Base-by-base conservation (phyloP, 176 grass and related monocot genomes). In the Eragrostis nindensis region DNA sequence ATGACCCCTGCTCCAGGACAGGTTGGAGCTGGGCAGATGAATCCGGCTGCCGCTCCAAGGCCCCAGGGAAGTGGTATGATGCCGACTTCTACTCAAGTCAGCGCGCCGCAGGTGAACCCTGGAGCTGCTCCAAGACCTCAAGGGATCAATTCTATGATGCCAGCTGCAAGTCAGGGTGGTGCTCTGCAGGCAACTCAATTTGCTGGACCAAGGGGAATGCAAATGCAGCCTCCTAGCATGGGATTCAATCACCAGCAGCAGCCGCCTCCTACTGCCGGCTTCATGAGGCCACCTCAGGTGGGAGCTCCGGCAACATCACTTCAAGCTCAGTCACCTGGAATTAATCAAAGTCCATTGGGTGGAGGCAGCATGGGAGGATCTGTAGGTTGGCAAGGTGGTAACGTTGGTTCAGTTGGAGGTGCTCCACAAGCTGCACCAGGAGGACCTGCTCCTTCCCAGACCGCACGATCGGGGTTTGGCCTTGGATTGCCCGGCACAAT, bases 181-280 rank as follows among this genome's bases (percentile, higher is more conserved):
- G 80, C 49, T 75, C 62, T 86, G 73, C 83, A 80, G 54, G 68
- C 89, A 26, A 77, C 80, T 68, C 92, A 99, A 63, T 92, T 93
- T 71, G 30, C 84, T 47, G 89, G 68, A 66, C 76, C 82, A 59
- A 90, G 84, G 76, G 74, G 82, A 16, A 68, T 71, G 74, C 96
- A 80, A 61, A 29, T 68, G 29, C 82, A 87, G 45, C 36, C 66
- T 91, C 68, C 87, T 74, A 97, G 80, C 80, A 62, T 79, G 73
- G 94, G 83, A 26, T 68, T 88, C 55, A 90, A 88, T 84, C n/a
- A n/a, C n/a, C 94, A 97, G 66, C 94, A 94, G 70, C 94, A 94
- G 68, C 56, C 72, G 39, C 62, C 86, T 39, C 89, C 88, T 66
- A 93, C 62, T 77, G 93, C 83, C 5, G 74, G 78, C 80, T 79